Conservation (phyloP, 768 basidiomycete genomes). For the Auricularia sp. region DNA sequence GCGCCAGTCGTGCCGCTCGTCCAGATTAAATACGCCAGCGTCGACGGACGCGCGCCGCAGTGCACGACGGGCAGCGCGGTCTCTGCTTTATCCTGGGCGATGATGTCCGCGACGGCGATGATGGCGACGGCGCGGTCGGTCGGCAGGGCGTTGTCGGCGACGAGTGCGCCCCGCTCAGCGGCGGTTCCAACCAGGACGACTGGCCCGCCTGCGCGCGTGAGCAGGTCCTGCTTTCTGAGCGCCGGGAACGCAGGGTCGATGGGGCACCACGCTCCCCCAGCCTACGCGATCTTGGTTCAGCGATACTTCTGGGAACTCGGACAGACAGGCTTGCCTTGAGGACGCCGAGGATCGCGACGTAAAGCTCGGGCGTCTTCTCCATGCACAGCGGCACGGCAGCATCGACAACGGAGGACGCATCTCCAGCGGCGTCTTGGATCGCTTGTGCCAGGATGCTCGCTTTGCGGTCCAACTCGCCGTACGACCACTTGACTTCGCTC, state of each 20-base stretch:
- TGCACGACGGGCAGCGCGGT: neutral
- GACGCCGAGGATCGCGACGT: neutral
- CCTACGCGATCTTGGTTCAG: neutral
- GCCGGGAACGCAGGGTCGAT: neutral
- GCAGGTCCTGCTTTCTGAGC: neutral
- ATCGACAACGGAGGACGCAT: neutral
- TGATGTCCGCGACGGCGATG: neutral
- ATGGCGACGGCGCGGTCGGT: neutral
- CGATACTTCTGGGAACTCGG: neutral
- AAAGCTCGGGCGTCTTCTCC: constrained; percentile 1
- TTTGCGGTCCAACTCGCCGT: neutral
- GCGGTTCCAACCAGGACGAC: neutral
- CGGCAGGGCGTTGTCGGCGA: neutral
- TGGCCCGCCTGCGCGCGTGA: neutral
- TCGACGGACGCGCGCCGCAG: neutral
- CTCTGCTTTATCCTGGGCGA: neutral
- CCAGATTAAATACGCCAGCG: neutral
- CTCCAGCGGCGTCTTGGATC: neutral
- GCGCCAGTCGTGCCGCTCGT: neutral
- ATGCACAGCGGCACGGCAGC: neutral
- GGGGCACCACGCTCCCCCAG: neutral
- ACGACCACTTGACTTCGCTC: neutral
- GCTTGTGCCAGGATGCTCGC: neutral
- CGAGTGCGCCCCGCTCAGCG: neutral
- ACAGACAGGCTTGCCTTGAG: neutral